These are phyloP conservation scores for Aspergillus ustus DNA, from an alignment of 2,329 filamentous ascomycete species.

Conservation along the genomic window DNA sequence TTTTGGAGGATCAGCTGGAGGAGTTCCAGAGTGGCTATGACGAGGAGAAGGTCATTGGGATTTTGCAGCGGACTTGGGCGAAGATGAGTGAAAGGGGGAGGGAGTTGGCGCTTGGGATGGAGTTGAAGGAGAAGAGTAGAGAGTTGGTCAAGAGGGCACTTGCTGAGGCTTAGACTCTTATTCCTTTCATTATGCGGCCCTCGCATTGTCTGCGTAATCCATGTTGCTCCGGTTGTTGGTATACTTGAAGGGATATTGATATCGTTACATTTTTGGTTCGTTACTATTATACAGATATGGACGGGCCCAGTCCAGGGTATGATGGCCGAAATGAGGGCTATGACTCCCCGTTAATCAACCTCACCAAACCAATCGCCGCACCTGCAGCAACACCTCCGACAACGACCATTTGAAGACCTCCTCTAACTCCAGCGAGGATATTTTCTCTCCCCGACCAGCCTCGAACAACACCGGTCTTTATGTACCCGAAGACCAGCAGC, in stretches of 20 bases:
- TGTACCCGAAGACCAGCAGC: slow-evolving; percentile 47
- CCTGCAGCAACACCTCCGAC: slow-evolving; percentile 69
- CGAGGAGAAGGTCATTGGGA: slow-evolving; percentile 75
- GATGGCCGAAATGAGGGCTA: not conserved
- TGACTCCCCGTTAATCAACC: slow-evolving; percentile 49
- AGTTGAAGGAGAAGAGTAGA: slow-evolving; percentile 66
- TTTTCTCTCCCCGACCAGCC: slow-evolving; percentile 52
- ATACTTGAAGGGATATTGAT: not conserved
- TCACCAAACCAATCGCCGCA: slow-evolving; percentile 67
- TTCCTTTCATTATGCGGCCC: slow-evolving; percentile 11
- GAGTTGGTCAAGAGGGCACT: slow-evolving; percentile 68
- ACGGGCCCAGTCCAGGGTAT: not conserved
- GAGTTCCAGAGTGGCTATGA: slow-evolving; percentile 70
- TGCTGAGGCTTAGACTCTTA: slow-evolving; percentile 26
- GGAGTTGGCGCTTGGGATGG: slow-evolving; percentile 68
- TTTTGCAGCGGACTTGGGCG: slow-evolving; percentile 74
- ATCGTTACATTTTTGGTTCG: slow-evolving; percentile 1
- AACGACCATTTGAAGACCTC: slow-evolving; percentile 67
- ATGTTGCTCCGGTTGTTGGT: not conserved
- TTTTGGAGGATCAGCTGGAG: slow-evolving; percentile 85
- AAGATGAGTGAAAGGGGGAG: slow-evolving; percentile 72
- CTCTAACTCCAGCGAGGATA: slow-evolving; percentile 59
- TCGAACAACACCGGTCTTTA: slow-evolving; percentile 52
- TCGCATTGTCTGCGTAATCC: slow-evolving; percentile 2
- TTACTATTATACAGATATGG: slow-evolving; percentile 7